Evolutionary conservation across 306 rosid genomes (phyloP).

Genomic region (Prunus armeniaca): DNA sequence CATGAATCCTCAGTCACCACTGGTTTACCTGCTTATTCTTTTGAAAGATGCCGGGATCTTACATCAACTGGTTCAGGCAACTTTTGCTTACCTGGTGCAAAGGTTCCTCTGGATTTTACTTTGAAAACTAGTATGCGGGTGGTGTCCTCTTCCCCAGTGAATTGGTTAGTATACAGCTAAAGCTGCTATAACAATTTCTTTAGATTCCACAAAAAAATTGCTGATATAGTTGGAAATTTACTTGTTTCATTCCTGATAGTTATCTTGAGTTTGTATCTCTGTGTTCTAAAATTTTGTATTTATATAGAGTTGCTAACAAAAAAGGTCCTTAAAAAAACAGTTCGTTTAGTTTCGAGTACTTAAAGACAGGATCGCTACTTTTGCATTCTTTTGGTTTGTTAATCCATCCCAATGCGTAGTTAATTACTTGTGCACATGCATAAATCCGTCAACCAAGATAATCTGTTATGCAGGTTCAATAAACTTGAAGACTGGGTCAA

Average conservation of each 20-base stretch:
- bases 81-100: conserved; percentile 57
- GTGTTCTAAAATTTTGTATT: background rate
- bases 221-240: background rate
- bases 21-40: conserved; percentile 45
- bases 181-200: background rate
- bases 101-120: conserved; percentile 88
- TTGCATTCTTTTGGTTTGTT: background rate
- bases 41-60: conserved; percentile 35
- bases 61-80: conserved; percentile 34
- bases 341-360: background rate
- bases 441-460: background rate
- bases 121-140: conserved; percentile 74
- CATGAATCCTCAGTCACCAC: conserved; percentile 25
- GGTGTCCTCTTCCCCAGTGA: conserved; percentile 52
- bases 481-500: background rate
- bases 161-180: conserved; percentile 46
- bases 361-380: background rate
- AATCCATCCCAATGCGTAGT: background rate
- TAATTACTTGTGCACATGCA: background rate
- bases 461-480: background rate
- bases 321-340: background rate
- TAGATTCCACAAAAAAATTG: background rate
- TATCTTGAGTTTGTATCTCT: conserved; percentile 1
- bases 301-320: background rate
- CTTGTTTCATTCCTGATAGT: background rate